Conservation (phyloP, 352 stramenopile genomes). For the Phytopythium sindhum region DNA sequence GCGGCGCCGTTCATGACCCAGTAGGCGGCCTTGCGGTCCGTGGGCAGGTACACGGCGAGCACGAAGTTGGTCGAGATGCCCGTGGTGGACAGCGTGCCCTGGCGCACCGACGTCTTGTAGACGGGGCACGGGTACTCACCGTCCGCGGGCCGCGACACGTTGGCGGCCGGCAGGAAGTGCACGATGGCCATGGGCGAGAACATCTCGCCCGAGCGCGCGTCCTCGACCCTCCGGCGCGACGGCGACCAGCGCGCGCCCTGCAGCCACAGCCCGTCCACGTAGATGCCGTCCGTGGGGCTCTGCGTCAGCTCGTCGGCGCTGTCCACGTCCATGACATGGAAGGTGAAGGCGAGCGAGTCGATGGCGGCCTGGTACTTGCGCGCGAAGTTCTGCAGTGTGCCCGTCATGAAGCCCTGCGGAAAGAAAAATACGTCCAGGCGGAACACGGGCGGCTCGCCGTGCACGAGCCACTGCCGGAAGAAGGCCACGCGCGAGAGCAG, state of each 20-base stretch:
- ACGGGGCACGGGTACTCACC: constrained; percentile 89
- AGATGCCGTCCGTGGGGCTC: constrained; percentile 89
- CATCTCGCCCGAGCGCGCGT: constrained; percentile 90
- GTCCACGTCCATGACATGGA: constrained; percentile 72
- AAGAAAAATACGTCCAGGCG: constrained; percentile 95
- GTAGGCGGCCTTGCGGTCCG: constrained; percentile 73
- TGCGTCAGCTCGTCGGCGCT: constrained; percentile 44
- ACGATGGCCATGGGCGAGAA: constrained; percentile 89
- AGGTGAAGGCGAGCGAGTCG: constrained; percentile 92
- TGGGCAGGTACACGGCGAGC: constrained; percentile 90
- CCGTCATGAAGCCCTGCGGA: constrained; percentile 95
- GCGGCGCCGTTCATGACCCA: constrained; percentile 93
- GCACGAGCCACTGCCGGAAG: constrained; percentile 87
- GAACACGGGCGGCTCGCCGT: constrained; percentile 91
- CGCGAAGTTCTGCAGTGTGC: constrained; percentile 93
- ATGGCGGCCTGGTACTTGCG: constrained; percentile 94
- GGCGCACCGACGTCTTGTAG: constrained; percentile 93
- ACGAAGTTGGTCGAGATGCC: constrained; percentile 95
- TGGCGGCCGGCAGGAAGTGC: constrained; percentile 87
- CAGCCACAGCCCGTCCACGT: constrained; percentile 88
- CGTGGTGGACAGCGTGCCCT: constrained; percentile 90
- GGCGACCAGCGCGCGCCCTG: constrained; percentile 88
- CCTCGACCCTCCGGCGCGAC: constrained; percentile 58
- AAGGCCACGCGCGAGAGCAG: constrained; percentile 88
- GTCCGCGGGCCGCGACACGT: constrained; percentile 50